A percentile compares a stretch with the other conserved stretches of the same genome.
phyloP scores from a whole-genome alignment of 2,329 filamentous ascomycete genomes.

The Diatrype stigma region DNA sequence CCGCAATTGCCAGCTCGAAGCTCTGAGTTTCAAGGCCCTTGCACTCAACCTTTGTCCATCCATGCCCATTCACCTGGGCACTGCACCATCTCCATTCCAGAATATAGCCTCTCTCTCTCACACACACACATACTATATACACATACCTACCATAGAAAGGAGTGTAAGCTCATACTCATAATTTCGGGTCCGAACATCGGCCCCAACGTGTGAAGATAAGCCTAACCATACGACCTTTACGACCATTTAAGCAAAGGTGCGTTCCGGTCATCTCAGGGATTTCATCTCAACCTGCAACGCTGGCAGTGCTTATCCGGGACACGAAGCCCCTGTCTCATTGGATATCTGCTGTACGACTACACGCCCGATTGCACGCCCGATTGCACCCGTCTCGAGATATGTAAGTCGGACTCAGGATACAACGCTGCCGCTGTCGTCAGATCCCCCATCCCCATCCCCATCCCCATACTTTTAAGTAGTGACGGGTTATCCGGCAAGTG shows the following conservation, averaged over 20 bases:
- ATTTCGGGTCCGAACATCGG: background rate
- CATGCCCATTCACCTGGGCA: too few relatives aligned
- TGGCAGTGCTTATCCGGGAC: background rate
- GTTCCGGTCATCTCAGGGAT: background rate
- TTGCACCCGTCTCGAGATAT: background rate
- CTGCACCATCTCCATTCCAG: too few relatives aligned
- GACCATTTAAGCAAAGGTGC: too few relatives aligned
- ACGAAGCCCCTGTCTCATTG: background rate
- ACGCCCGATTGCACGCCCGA: background rate
- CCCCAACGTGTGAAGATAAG: too few relatives aligned
- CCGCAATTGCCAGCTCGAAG: too few relatives aligned
- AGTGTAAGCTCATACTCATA: background rate
- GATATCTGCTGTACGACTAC: background rate
- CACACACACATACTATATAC: too few relatives aligned
- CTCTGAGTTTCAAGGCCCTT: too few relatives aligned
- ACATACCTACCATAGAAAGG: too few relatives aligned
- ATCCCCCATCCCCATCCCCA: background rate
- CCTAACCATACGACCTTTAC: too few relatives aligned
- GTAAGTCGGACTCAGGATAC: background rate
- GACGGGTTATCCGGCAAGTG: background rate
- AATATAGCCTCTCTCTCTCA: too few relatives aligned
- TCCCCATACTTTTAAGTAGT: background rate
- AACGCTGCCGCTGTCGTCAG: background rate
- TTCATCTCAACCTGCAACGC: background rate
- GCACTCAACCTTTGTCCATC: too few relatives aligned